Conservation (phyloP, 73 alveolate species). For the Symbiodinium natans region DNA sequence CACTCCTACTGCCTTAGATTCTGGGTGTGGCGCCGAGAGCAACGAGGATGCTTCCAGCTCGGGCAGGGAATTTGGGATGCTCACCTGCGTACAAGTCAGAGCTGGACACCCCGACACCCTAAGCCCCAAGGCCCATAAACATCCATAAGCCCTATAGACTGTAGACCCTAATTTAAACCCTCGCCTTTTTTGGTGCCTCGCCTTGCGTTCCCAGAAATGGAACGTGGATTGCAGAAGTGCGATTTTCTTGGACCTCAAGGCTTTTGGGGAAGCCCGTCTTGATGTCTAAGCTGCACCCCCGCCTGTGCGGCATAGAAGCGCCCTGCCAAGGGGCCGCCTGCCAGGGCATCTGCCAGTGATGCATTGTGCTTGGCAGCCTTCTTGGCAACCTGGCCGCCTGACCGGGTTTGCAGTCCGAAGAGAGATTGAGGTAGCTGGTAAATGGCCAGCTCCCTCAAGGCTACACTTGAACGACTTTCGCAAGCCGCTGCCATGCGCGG, state of each 20-base stretch:
- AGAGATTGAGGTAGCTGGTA: too few species aligned
- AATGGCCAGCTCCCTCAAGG: too few species aligned
- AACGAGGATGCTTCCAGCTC: background rate
- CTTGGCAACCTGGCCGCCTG: background rate
- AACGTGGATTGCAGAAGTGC: too few species aligned
- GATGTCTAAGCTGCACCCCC: background rate
- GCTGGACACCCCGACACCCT: too few species aligned
- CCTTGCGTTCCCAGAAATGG: too few species aligned
- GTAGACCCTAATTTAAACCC: background rate
- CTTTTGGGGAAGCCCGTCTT: too few species aligned
- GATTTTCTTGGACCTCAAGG: too few species aligned
- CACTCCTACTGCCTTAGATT: too few species aligned
- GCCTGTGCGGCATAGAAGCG: background rate
- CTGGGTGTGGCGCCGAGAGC: background rate
- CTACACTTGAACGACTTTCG: too few species aligned
- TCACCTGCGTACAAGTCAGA: background rate
- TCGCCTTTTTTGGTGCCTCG: too few species aligned
- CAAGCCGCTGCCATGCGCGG: too few species aligned
- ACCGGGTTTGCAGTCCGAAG: too few species aligned
- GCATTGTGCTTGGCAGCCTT: background rate
- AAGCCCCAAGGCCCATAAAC: constrained; percentile 4
- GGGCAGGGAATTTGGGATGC: background rate
- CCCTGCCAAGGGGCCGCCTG: background rate
- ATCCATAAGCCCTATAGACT: constrained; percentile 25
- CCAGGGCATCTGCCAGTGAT: background rate